A percentile compares a stretch with the other conserved stretches of the same genome.
phyloP scores from a whole-genome alignment of 768 basidiomycete genomes.

The Cubamyces sp. region DNA sequence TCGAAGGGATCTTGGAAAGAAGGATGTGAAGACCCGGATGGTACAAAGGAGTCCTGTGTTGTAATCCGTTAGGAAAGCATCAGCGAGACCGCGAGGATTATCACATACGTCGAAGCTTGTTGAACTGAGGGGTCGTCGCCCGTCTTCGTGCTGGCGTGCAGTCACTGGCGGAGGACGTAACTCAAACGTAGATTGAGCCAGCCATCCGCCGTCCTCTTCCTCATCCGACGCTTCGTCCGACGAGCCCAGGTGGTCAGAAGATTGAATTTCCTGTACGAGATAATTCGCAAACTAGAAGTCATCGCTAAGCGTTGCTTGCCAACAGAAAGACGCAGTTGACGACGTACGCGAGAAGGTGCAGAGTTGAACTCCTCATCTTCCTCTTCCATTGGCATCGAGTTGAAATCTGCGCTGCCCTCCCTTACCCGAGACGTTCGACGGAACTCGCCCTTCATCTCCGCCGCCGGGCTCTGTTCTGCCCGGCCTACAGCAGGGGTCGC shows the following conservation, averaged over 20 bases:
- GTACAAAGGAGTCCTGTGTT: conserved; percentile 38
- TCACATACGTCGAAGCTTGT: conserved; percentile 36
- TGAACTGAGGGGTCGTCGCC: conserved; percentile 38
- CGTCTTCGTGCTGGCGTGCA: conserved; percentile 30
- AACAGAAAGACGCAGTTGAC: neutral
- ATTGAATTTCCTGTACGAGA: conserved; percentile 72
- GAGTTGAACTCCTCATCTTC: conserved; percentile 48
- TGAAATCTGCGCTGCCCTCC: conserved; percentile 69
- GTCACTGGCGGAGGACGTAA: conserved; percentile 33
- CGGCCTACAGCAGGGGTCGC: conserved; percentile 25
- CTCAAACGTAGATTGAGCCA: conserved; percentile 76
- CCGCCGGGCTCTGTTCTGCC: conserved; percentile 23
- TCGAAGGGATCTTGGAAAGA: conserved; percentile 39
- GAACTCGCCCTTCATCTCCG: conserved; percentile 59
- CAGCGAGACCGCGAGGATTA: neutral
- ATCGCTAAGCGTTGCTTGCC: neutral
- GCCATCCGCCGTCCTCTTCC: conserved; percentile 78
- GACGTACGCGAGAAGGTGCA: conserved; percentile 49
- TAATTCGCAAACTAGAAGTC: conserved; percentile 76
- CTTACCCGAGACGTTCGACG: conserved; percentile 51
- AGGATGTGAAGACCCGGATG: conserved; percentile 20
- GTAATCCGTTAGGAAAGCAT: neutral
- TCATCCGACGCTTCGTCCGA: conserved; percentile 60
- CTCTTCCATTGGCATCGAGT: conserved; percentile 49
- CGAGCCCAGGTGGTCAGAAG: conserved; percentile 59